These are phyloP conservation scores for Plasmodium blacklocki DNA, from an alignment of 169 alveolate genomes.

Conservation along the genomic window DNA sequence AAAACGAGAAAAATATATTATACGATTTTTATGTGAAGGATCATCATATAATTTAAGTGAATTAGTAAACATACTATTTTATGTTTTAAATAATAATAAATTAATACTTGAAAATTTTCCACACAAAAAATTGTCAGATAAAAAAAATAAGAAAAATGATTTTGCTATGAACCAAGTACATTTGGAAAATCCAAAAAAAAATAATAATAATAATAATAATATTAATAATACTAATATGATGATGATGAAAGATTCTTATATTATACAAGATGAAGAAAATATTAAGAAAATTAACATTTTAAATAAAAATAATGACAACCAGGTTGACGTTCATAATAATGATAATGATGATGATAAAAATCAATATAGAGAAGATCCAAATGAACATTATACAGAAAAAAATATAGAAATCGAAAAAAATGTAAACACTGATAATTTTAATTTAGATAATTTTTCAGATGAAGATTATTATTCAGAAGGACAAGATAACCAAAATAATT, in stretches of 20 bases:
- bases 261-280: not conserved
- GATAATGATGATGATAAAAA: not conserved
- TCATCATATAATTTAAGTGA: slow-evolving; percentile 32
- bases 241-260: not conserved
- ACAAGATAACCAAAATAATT: slow-evolving; percentile 10
- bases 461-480: slow-evolving; percentile 51
- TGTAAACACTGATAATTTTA: not conserved
- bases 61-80: slow-evolving; percentile 37
- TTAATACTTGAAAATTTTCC: slow-evolving; percentile 43
- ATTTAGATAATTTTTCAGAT: slow-evolving; percentile 60
- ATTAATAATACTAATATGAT: not conserved
- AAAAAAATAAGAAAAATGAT: too few species aligned
- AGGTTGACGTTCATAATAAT: not conserved
- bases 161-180: too few species aligned
- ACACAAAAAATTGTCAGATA: not conserved
- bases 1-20: slow-evolving; percentile 41
- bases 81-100: slow-evolving; percentile 60
- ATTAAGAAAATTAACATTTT: not conserved
- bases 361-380: not conserved
- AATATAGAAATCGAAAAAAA: not conserved
- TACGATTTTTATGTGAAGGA: slow-evolving; percentile 68
- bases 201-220: not conserved
- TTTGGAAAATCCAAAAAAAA: too few species aligned
- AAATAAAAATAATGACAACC: not conserved
- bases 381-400: not conserved